Evolutionary conservation across 306 rosid species (phyloP).

Genomic region (Ochetophila trinervis): DNA sequence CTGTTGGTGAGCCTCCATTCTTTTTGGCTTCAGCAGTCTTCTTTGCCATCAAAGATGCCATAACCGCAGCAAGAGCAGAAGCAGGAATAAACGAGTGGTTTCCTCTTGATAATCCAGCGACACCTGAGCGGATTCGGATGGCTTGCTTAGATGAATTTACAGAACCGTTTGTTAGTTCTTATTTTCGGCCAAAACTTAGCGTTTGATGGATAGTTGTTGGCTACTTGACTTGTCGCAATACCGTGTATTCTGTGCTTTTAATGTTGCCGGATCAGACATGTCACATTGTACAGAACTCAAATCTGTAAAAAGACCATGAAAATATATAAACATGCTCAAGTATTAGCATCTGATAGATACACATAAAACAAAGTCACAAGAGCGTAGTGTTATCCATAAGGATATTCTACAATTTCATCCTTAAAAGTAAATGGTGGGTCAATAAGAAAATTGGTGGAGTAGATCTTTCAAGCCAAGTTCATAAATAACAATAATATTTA

Average conservation of each 20-base stretch:
- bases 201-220: slow-evolving; percentile 33
- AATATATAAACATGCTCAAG: too few relatives aligned
- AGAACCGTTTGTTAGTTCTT: slow-evolving; percentile 34
- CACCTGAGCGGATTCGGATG: slow-evolving; percentile 91
- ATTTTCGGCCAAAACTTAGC: slow-evolving; percentile 74
- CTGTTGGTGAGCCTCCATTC: slow-evolving; percentile 98
- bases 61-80: slow-evolving; percentile 72
- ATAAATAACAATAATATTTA: neutral
- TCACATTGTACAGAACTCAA: too few relatives aligned
- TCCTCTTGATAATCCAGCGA: slow-evolving; percentile 93
- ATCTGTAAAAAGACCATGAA: too few relatives aligned
- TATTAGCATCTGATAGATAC: too few relatives aligned
- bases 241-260: neutral
- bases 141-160: slow-evolving; percentile 79
- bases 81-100: slow-evolving; percentile 66
- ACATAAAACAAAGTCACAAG: too few relatives aligned
- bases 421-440: neutral
- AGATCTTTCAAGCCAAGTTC: neutral
- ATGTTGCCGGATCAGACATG: neutral
- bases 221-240: neutral
- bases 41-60: slow-evolving; percentile 86
- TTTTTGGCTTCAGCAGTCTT: slow-evolving; percentile 78
- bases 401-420: neutral
- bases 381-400: too few relatives aligned
- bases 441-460: neutral